Evolutionary conservation across 345 rosid species (phyloP).

Genomic region (Hibiscus syriacus): DNA sequence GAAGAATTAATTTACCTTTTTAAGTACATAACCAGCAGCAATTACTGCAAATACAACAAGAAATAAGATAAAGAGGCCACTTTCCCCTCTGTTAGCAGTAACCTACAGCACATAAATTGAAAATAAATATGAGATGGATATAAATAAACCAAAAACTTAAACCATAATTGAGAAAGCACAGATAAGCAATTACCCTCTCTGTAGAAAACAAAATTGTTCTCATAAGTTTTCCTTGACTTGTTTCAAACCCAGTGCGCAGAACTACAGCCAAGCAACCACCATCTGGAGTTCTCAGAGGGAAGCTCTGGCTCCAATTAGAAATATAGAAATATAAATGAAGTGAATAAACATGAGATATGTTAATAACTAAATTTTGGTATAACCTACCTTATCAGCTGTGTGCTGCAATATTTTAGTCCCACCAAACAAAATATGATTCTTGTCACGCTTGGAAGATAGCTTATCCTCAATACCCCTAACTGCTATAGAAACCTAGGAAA

Average conservation of each 20-base stretch:
- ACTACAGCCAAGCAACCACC: constrained; percentile 97
- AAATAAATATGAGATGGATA: neutral
- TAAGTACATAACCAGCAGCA: constrained; percentile 97
- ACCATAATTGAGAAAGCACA: neutral
- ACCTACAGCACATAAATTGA: constrained; percentile 40
- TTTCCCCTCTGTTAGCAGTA: constrained; percentile 99
- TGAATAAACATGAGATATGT: neutral
- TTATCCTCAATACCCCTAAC: constrained; percentile 62
- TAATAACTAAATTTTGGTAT: constrained; percentile 5
- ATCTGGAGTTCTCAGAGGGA: constrained; percentile 82
- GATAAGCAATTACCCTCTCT: constrained; percentile 61
- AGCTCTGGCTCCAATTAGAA: constrained; percentile 43
- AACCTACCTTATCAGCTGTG: constrained; percentile 80
- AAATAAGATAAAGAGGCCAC: constrained; percentile 91
- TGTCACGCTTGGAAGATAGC: constrained; percentile 72
- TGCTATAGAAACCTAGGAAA: constrained; percentile 57
- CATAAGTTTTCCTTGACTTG: constrained; percentile 99
- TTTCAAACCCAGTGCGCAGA: constrained; percentile 97
- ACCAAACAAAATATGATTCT: constrained; percentile 87
- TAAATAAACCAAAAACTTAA: neutral
- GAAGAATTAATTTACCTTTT: constrained; percentile 48
- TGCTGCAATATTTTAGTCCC: constrained; percentile 99
- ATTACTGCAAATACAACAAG: constrained; percentile 89
- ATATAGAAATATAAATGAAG: constrained; percentile 19
- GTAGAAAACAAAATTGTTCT: constrained; percentile 95